Base-by-base conservation (phyloP, 1,139 yeast genomes). In the Candida buenavistaensis region DNA sequence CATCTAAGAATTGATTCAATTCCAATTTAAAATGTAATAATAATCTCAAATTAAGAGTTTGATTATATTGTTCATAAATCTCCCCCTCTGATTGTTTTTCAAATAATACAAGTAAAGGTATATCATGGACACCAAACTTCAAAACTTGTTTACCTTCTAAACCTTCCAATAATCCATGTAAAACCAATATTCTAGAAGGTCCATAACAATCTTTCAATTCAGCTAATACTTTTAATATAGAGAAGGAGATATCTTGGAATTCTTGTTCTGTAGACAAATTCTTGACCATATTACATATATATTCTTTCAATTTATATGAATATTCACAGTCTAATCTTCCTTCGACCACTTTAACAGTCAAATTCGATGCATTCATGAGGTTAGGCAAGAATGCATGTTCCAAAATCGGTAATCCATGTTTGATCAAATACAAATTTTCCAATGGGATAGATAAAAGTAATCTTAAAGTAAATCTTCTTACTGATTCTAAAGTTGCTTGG, bases 401-500 rank as follows among this genome's bases (percentile, higher is more conserved):
- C 31, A 86, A 60, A 39, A 76, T 72, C 2, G 60, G 57, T 30
- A 68, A 62, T 8, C 74, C 69, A 36, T 69, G 64, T 36, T 72
- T 62, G 24, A 75, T 62, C 51, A 83, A 71, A 29, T 74, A 59
- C 35, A 83, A 59, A 43, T 74, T 69, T 11, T 68, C 55, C 6
- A 61, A 47, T 3, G 79, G 74, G 33, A 86, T 64, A 3, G 75
- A 63, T 29, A 85, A 66, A 29, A 87, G 62, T 31, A 86, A 55
- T 6, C 71, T 68, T 43, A 83, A 61, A 1, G 87, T 65, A 48
- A 79, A 80, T 45, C 76, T 80, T 38, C 94, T 67, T 1, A 89
- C 89, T 6, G 90, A 75, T 38, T 88, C 96, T 79, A 83, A 80
- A 0, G 89, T 73, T 0, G 95, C 89, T 36, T 67, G 74, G 44